Conservation (phyloP, 805 yeast genomes). For the Zygoascus tannicola region DNA sequence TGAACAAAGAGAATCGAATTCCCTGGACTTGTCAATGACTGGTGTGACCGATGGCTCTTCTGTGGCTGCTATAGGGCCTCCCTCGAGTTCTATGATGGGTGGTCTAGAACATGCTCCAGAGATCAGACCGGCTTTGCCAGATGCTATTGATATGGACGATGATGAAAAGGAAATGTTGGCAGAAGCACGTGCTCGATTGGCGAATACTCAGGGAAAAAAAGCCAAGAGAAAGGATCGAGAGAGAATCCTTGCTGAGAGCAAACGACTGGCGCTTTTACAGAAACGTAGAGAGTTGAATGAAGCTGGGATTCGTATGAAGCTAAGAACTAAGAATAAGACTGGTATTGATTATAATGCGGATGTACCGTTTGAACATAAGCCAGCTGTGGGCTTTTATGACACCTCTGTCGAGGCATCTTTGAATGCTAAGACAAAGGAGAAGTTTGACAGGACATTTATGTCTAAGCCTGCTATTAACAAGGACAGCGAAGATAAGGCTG, state of each 20-base stretch:
- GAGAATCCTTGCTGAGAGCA: slow-evolving; percentile 67
- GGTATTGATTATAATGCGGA: slow-evolving; percentile 79
- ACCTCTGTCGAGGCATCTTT: slow-evolving; percentile 45
- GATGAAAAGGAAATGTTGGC: slow-evolving; percentile 86
- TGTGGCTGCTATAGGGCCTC: not conserved
- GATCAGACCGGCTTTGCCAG: slow-evolving; percentile 72
- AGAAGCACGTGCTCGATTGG: slow-evolving; percentile 88
- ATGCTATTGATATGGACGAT: slow-evolving; percentile 68
- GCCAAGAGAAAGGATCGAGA: slow-evolving; percentile 87
- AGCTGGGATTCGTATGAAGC: slow-evolving; percentile 22
- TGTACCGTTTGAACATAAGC: slow-evolving; percentile 66
- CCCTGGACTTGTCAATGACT: slow-evolving; percentile 31
- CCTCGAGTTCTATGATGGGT: slow-evolving; percentile 38
- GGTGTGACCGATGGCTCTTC: slow-evolving; percentile 47
- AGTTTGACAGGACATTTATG: slow-evolving; percentile 35
- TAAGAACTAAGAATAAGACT: slow-evolving; percentile 44
- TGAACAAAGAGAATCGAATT: slow-evolving; percentile 28
- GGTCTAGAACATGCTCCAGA: slow-evolving; percentile 67
- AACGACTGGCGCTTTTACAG: slow-evolving; percentile 65
- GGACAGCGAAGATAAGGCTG: slow-evolving; percentile 15
- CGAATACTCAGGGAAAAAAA: slow-evolving; percentile 90
- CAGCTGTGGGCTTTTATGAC: slow-evolving; percentile 61
- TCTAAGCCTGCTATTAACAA: slow-evolving; percentile 23
- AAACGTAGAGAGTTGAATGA: slow-evolving; percentile 39
- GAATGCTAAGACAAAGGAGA: slow-evolving; percentile 31